These are phyloP conservation scores for Phytophthora multivora DNA, from an alignment of 352 stramenopile genomes.

Conservation along the genomic window DNA sequence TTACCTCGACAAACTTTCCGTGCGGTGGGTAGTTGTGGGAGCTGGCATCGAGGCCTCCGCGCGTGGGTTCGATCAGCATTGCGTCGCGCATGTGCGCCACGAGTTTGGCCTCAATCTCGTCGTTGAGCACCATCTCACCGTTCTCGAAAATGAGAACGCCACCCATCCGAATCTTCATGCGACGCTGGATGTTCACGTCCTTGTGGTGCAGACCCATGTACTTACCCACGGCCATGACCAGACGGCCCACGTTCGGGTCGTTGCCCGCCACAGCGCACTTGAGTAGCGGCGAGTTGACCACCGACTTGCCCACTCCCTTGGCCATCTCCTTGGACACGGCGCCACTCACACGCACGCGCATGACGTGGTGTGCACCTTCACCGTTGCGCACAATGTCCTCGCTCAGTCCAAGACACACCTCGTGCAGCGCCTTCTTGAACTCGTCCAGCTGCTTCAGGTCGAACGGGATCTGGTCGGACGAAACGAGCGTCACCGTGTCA, in stretches of 20 bases:
- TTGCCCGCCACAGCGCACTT: constrained; percentile 98
- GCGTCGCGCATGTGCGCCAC: constrained; percentile 95
- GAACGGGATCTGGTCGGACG: constrained; percentile 92
- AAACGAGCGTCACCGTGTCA: constrained; percentile 96
- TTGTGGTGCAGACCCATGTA: constrained; percentile 96
- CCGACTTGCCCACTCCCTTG: constrained; percentile 90
- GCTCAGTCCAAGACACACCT: constrained; percentile 93
- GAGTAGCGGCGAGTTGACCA: constrained; percentile 96
- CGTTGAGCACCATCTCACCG: constrained; percentile 92
- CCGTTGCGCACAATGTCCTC: constrained; percentile 99
- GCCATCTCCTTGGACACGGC: constrained; percentile 80
- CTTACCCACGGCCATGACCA: constrained; percentile 96
- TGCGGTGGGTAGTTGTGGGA: constrained; percentile 94
- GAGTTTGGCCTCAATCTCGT: constrained; percentile 93
- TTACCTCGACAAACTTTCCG: constrained; percentile 94
- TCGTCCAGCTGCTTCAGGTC: constrained; percentile 76
- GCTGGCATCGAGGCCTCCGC: constrained; percentile 74
- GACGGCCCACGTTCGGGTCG: constrained; percentile 97
- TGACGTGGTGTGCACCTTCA: constrained; percentile 98
- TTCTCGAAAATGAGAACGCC: constrained; percentile 95
- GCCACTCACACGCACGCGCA: constrained; percentile 92
- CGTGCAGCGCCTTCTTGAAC: constrained; percentile 92
- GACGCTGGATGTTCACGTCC: constrained; percentile 74
- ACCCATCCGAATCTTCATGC: constrained; percentile 89
- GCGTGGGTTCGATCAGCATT: constrained; percentile 86